These are phyloP conservation scores for Phytophthora sp. DNA, from an alignment of 352 stramenopile genomes.

Conservation along the genomic window DNA sequence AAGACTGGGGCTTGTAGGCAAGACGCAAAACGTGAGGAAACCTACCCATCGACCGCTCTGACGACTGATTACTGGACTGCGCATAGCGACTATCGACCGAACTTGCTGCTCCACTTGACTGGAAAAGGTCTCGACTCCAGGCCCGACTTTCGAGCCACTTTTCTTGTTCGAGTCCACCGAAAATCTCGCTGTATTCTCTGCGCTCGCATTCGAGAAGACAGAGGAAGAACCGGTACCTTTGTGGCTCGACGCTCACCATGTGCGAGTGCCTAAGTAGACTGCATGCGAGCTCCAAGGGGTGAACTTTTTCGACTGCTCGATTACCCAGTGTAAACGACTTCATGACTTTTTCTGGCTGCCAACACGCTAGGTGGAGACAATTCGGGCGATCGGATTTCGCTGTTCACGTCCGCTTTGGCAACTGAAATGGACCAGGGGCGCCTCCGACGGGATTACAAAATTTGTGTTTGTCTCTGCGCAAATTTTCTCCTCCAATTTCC, in stretches of 20 bases:
- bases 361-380: not conserved
- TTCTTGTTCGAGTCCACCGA: slow-evolving; percentile 4
- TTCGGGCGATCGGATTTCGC: not conserved
- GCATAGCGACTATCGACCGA: slow-evolving; percentile 46
- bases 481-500: slow-evolving; percentile 2
- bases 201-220: slow-evolving; percentile 2
- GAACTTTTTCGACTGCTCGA: slow-evolving; percentile 10
- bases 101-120: slow-evolving; percentile 13
- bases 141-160: slow-evolving; percentile 5
- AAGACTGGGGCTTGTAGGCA: slow-evolving; percentile 7
- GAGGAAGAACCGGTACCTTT: not conserved
- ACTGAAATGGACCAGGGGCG: not conserved
- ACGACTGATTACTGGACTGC: slow-evolving; percentile 44
- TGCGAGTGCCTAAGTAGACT: slow-evolving; percentile 19
- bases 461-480: not conserved
- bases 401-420: not conserved
- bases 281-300: slow-evolving; percentile 16
- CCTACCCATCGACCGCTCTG: slow-evolving; percentile 14
- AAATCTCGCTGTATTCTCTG: slow-evolving; percentile 4
- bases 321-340: not conserved
- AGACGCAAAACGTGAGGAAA: slow-evolving; percentile 5
- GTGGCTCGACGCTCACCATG: slow-evolving; percentile 13
- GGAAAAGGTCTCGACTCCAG: slow-evolving; percentile 42
- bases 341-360: not conserved
- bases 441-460: slow-evolving; percentile 52